Base-by-base conservation (phyloP, 352 stramenopile genomes). In the Phytophthora tentaculata region DNA sequence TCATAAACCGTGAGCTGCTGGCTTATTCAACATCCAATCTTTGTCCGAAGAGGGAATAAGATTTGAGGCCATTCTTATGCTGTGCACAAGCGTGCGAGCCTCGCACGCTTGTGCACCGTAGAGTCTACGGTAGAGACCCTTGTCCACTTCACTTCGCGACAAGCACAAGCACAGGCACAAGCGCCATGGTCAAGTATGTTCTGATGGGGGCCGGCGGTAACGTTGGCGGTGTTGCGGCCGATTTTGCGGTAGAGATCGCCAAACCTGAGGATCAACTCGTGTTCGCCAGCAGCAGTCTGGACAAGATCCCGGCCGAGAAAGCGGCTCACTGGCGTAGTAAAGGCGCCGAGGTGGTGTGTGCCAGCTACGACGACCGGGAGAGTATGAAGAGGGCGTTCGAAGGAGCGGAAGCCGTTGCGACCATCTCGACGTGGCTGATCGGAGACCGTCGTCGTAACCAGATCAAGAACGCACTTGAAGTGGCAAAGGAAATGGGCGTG, bases 401-500 rank as follows among this genome's bases (percentile, higher is more conserved):
- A 22, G 66, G 66, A 19, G 66, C 66, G 0, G 66, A 70, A 1
- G 66, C 49, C 13, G 66, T 74, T 5, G 60, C 61, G 20, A 63
- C 52, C 28, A 74, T 74, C 22, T 74, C 66, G 6, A 74, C 66
- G n/a, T 74, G 66, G 66, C 49, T 74, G 17, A 70, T 74, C 49
- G 66, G 66, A 32, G 66, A 74, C 41, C 61, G 66, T 67, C 66
- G 61, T 16, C 60, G 66, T 20, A 62, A 61, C 29, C 66, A 74
- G 54, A 58, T 62, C 41, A 69, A 70, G 54, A 74, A 70, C 24
- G 66, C 52, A 5, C 32, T 69, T 20, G 61, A 70, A 1, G 49
- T 53, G 13, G 61, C 66, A 23, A 74, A 70, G 37, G 66, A 56
- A 19, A 43, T 45, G 32, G 66, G 60, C 0, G 66, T 73, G 4